Evolutionary conservation across 2,329 filamentous ascomycete genomes (phyloP), one percentile per base, ranked within the genome.

Genomic region (Arthroderma sp.): DNA sequence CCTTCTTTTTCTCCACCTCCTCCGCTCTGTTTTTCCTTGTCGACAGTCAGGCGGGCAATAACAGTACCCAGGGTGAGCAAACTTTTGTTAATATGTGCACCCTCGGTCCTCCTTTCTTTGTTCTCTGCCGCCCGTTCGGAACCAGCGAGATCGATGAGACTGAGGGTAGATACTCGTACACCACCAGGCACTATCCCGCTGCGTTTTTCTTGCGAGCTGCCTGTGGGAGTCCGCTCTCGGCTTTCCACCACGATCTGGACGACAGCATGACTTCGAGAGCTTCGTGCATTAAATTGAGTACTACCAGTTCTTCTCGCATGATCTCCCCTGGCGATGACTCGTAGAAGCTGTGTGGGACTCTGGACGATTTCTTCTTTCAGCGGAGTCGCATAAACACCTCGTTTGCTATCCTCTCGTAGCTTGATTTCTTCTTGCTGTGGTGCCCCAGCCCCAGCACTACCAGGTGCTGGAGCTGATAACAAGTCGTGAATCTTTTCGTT

Each of bases 201-300:
- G 41, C 85, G 75, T 58, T 85, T 85, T 10, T 81, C 78, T 41
- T 68, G 65, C 22, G 60, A 55, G 4, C 57, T 64, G 5, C 66
- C 63, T 1, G 73, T 72, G 1, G 85, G 78, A 36, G 81, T 77
- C 39, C 91, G 83, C 63, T 95, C 89, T 62, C 91, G 78, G 60
- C 88, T 95, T 63, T 98, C 91, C 8, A 98, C 91, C 2, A 98
- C 89, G 54, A 98, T 98, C 63, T 98, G 91, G 33, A 98, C 91
- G 15, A 98, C 91, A 0, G 91, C 91, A 59, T 98, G 91, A 75
- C 87, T 95, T 66, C 91, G 85, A 40, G 91, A 98, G 69, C 89
- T 96, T 55, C 89, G 80, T 15, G 88, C 78, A 59, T 98, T 98
- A 73, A 93, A 98, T 57, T 98, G 91, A 0, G 91, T 98, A 61